Conservation (phyloP, 2,329 filamentous ascomycete species). For the Paraphoma sp. region DNA sequence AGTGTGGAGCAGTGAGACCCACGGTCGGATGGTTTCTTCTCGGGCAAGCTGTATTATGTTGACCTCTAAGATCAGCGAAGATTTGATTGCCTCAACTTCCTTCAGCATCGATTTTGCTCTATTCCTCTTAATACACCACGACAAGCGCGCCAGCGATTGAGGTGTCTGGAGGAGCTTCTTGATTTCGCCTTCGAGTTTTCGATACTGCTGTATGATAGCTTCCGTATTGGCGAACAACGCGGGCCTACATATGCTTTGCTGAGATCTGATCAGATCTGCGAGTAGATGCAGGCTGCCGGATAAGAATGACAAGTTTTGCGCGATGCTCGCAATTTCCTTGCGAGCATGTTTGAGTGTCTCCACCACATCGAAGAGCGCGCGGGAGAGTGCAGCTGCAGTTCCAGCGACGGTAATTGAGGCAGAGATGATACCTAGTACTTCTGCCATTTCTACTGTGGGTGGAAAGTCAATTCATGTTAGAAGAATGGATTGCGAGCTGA, state of each 20-base stretch:
- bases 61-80: slow-evolving; percentile 15
- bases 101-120: slow-evolving; percentile 22
- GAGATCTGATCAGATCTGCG: slow-evolving; percentile 7
- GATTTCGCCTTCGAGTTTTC: slow-evolving; percentile 13
- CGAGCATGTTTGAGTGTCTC: slow-evolving; percentile 23
- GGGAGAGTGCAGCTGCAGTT: slow-evolving; percentile 21
- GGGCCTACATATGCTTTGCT: slow-evolving; percentile 14
- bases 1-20: not conserved
- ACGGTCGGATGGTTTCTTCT: slow-evolving; percentile 14
- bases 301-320: slow-evolving; percentile 10
- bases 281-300: slow-evolving; percentile 12
- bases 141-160: slow-evolving; percentile 16
- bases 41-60: slow-evolving; percentile 18
- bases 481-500: no score
- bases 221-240: slow-evolving; percentile 9
- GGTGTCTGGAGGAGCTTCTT: slow-evolving; percentile 7
- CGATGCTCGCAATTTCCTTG: slow-evolving; percentile 23
- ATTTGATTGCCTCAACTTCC: slow-evolving; percentile 29
- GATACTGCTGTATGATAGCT: slow-evolving; percentile 10
- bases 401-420: slow-evolving; percentile 19
- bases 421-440: slow-evolving; percentile 1
- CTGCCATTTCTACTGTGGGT: no score
- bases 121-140: slow-evolving; percentile 19
- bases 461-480: no score
- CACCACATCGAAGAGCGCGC: slow-evolving; percentile 20